Evolutionary conservation across 2,329 filamentous ascomycete species (phyloP), one percentile per base, ranked within the genome.

Genomic region (Ilyonectria mors-panacis): DNA sequence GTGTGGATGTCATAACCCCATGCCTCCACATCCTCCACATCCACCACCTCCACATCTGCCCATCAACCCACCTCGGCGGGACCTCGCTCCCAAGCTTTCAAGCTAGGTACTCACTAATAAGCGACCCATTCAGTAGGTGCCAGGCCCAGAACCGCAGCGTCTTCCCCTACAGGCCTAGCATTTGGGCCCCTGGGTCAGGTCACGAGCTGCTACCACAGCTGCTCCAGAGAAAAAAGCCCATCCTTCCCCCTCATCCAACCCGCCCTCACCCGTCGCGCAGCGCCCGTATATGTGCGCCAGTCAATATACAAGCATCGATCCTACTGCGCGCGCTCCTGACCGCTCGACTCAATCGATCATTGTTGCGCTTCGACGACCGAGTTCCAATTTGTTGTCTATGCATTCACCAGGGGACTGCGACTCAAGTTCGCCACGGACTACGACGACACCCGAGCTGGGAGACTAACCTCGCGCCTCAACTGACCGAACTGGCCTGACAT

Each of bases 41-140:
- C 68, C 71, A 71, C 74, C 73, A 75, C 70, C 70, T 75, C 74
- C 74, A 74, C 74, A 74, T 75, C 74, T 76, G 70, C 72, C 68
- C 72, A 70, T 73, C 69, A 76, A 72, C 73, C 74, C 72, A 72
- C 74, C 33, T 76, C 74, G 74, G 74, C 74, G 74, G 74, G 74
- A 76, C 74, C 70, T 76, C 71, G 74, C 73, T 75, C 70, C 28
- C 66, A 73, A 73, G 67, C 66, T 64, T 71, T 55, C 26, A 61
- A 67, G 64, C 72, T 75, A 76, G 66, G 69, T 66, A 66, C 58
- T 67, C 56, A 64, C 71, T 73, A 74, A 69, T 71, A 75, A 75
- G 73, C 73, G 73, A 75, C 58, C 72, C 73, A 75, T 73, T 68
- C 73, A 62, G 65, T 60, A 69, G 58, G 65, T 72, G 67, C 69